Evolutionary conservation across 768 basidiomycete species (phyloP).

Genomic region (Mrakia blollopis): DNA sequence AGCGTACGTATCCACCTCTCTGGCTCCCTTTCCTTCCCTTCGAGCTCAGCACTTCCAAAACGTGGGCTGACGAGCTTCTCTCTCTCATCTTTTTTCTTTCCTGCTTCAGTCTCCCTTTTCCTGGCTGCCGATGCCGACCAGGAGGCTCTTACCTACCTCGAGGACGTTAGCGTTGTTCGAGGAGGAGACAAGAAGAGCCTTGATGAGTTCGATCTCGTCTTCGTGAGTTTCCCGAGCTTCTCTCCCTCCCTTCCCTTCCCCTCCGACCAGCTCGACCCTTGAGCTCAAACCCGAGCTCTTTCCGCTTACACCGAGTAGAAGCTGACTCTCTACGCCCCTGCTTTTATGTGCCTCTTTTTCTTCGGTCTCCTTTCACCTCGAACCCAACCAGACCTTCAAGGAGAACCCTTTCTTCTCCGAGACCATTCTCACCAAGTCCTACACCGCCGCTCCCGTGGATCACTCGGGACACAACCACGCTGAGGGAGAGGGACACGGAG

Average conservation of each 20-base stretch:
- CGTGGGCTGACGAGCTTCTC: neutral
- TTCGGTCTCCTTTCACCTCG: neutral
- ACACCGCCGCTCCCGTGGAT: slow-evolving; percentile 8
- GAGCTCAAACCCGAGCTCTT: too few relatives aligned
- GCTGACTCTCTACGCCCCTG: neutral
- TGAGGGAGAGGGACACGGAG: slow-evolving; percentile 10
- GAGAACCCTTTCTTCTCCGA: slow-evolving; percentile 33
- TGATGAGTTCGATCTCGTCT: slow-evolving; percentile 24
- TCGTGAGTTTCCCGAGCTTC: slow-evolving; percentile 20
- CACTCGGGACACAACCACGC: slow-evolving; percentile 4
- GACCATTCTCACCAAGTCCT: slow-evolving; percentile 26
- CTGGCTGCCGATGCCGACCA: slow-evolving; percentile 14
- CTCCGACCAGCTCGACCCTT: too few relatives aligned
- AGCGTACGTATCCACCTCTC: neutral
- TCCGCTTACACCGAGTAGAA: too few relatives aligned
- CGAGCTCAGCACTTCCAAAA: neutral
- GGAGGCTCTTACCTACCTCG: slow-evolving; percentile 29
- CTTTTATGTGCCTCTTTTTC: neutral
- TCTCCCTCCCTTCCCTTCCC: too few relatives aligned
- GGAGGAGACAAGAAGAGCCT: slow-evolving; percentile 25
- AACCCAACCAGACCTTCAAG: slow-evolving; percentile 23
- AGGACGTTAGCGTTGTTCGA: slow-evolving; percentile 22
- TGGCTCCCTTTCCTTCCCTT: too few relatives aligned
- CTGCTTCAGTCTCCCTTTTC: slow-evolving; percentile 20
- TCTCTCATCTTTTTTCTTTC: too few relatives aligned